These are phyloP conservation scores for Termitomyces sp. DNA, from an alignment of 768 basidiomycete species.

Conservation along the genomic window DNA sequence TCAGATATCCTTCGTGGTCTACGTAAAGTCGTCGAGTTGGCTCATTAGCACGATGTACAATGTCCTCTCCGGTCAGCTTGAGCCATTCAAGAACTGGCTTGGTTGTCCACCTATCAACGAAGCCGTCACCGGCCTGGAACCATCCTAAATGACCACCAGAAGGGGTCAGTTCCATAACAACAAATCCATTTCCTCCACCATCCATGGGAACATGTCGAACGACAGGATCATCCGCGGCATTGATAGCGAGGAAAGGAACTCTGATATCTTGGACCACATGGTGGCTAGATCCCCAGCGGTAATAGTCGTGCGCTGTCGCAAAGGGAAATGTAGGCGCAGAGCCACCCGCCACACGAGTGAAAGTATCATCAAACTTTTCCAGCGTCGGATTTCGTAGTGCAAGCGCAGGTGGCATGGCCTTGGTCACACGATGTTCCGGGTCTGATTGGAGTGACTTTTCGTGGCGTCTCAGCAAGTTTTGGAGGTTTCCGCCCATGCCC, in stretches of 20 bases:
- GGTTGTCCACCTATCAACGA: constrained; percentile 58
- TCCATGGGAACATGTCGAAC: constrained; percentile 58
- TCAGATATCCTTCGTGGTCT: constrained; percentile 54
- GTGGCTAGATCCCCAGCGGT: constrained; percentile 54
- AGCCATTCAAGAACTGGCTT: constrained; percentile 72
- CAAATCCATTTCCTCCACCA: constrained; percentile 43
- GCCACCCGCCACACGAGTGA: constrained; percentile 70
- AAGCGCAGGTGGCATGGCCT: constrained; percentile 39
- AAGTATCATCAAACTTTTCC: constrained; percentile 51
- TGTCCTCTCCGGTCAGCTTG: constrained; percentile 46
- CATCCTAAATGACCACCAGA: constrained; percentile 80
- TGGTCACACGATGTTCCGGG: constrained; percentile 44
- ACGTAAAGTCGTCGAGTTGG: constrained; percentile 28
- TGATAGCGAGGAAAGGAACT: constrained; percentile 73
- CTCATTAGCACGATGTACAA: constrained; percentile 30
- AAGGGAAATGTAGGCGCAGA: constrained; percentile 50
- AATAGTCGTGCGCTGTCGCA: constrained; percentile 39
- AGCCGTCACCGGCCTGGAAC: constrained; percentile 50
- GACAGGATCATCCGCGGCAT: constrained; percentile 74
- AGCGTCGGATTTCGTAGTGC: constrained; percentile 49
- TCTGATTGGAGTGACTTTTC: constrained; percentile 38
- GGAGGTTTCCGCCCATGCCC: constrained; percentile 74
- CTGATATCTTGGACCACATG: constrained; percentile 49
- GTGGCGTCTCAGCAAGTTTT: constrained; percentile 51
- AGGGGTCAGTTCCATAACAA: constrained; percentile 55